Percentiles rank a stretch among this genome's conserved stretches.
These are phyloP conservation scores for Apiotrichum domesticum DNA, from an alignment of 1,284 basidiomycete genomes.

Conservation along the genomic window DNA sequence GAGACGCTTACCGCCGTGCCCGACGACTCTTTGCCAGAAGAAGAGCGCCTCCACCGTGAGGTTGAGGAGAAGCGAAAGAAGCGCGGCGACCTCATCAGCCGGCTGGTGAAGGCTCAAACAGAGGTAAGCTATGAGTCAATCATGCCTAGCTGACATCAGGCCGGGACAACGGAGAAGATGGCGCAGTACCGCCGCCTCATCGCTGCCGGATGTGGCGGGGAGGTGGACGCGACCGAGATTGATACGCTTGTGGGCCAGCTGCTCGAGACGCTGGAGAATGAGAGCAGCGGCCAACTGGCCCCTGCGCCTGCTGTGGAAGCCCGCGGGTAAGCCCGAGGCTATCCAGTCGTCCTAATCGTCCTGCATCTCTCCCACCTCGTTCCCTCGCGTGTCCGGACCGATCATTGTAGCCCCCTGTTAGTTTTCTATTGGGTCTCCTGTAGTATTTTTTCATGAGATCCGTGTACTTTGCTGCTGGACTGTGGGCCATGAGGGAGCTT, in stretches of 20 bases:
- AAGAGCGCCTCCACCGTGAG: constrained; percentile 61
- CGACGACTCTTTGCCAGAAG: constrained; percentile 47
- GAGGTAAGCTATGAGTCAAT: constrained; percentile 52
- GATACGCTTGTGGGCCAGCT: constrained; percentile 76
- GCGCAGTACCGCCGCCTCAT: constrained; percentile 79
- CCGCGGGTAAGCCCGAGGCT: too few species aligned
- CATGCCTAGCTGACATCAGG: constrained; percentile 23
- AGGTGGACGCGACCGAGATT: constrained; percentile 69
- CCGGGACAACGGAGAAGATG: constrained; percentile 78
- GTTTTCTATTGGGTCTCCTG: too few species aligned
- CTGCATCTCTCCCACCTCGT: too few species aligned
- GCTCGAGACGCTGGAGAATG: constrained; percentile 26
- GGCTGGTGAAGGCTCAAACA: constrained; percentile 70
- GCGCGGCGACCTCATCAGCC: constrained; percentile 64
- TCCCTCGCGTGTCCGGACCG: too few species aligned
- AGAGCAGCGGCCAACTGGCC: neutral
- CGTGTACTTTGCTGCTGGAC: too few species aligned
- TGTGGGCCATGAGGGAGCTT: too few species aligned
- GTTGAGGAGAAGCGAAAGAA: constrained; percentile 60
- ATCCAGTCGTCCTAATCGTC: too few species aligned
- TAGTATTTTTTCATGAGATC: too few species aligned
- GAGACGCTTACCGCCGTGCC: constrained; percentile 42
- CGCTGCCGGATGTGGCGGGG: constrained; percentile 77
- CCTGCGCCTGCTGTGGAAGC: neutral
- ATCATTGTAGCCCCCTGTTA: too few species aligned